These are phyloP conservation scores for Nepenthes alata DNA, from an alignment of 179 eudicot genomes.

Conservation along the genomic window DNA sequence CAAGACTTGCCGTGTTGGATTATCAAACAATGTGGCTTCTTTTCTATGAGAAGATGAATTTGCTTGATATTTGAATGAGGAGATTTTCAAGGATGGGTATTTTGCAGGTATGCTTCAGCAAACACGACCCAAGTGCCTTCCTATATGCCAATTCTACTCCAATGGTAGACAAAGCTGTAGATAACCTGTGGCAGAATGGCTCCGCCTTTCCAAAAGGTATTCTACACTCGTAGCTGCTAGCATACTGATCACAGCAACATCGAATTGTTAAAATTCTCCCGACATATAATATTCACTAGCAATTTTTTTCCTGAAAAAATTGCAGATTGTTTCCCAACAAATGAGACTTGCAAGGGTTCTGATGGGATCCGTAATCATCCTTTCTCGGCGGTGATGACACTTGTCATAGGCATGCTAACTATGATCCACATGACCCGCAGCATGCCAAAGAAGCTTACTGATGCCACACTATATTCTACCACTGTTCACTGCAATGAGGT, in stretches of 20 bases:
- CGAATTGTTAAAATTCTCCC: background rate
- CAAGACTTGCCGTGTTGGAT: no score
- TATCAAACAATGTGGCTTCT: background rate
- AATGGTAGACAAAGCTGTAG: conserved; percentile 24
- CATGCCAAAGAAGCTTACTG: conserved; percentile 78
- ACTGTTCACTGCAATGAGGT: conserved; percentile 28
- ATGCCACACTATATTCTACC: conserved; percentile 51
- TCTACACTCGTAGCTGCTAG: no score
- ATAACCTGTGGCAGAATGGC: conserved; percentile 16
- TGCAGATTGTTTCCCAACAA: conserved; percentile 22
- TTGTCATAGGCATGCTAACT: conserved; percentile 75
- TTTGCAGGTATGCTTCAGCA: conserved; percentile 26
- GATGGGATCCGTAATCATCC: conserved; percentile 45
- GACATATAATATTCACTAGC: background rate
- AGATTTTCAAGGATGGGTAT: background rate
- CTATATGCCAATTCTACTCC: conserved; percentile 19
- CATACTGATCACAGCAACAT: no score
- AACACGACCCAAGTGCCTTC: conserved; percentile 16
- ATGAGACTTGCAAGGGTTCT: conserved; percentile 27
- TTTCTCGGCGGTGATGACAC: conserved; percentile 62
- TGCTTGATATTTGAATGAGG: background rate
- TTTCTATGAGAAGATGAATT: background rate
- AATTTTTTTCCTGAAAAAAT: background rate
- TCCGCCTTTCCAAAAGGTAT: no score
- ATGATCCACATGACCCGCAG: conserved; percentile 65